phyloP scores from a whole-genome alignment of 352 stramenopile genomes.

The Phytophthora sp. region DNA sequence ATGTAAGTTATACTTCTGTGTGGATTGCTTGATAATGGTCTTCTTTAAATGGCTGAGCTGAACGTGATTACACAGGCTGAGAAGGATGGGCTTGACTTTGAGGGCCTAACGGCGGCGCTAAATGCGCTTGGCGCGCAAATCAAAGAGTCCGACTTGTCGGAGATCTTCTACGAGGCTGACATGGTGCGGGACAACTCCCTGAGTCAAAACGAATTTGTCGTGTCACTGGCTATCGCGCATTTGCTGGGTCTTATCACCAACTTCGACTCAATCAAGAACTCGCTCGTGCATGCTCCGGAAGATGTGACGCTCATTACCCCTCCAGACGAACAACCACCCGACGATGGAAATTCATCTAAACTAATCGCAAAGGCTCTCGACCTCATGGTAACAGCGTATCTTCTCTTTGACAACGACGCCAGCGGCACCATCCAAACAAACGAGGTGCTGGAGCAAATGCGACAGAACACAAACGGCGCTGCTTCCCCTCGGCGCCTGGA shows the following conservation, averaged over 20 bases:
- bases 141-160: slow-evolving; percentile 67
- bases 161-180: slow-evolving; percentile 91
- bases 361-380: slow-evolving; percentile 76
- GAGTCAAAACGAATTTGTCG: slow-evolving; percentile 87
- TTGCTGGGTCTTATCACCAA: slow-evolving; percentile 82
- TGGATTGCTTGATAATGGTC: neutral
- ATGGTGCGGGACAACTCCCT: slow-evolving; percentile 87
- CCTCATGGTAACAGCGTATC: slow-evolving; percentile 84
- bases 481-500: slow-evolving; percentile 43
- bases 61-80: slow-evolving; percentile 30
- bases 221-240: slow-evolving; percentile 85
- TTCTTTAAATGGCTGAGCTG: slow-evolving; percentile 1
- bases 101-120: slow-evolving; percentile 68
- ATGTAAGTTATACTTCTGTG: slow-evolving; percentile 38
- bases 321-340: slow-evolving; percentile 26
- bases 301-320: slow-evolving; percentile 39
- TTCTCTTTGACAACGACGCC: slow-evolving; percentile 86
- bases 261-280: slow-evolving; percentile 57
- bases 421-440: slow-evolving; percentile 84
- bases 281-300: slow-evolving; percentile 39
- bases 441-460: slow-evolving; percentile 74
- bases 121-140: slow-evolving; percentile 66
- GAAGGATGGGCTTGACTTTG: slow-evolving; percentile 68
- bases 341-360: slow-evolving; percentile 44
- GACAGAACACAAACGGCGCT: slow-evolving; percentile 45